phyloP scores from a whole-genome alignment of 2,329 filamentous ascomycete species.

The Lecanosticta acicola region DNA sequence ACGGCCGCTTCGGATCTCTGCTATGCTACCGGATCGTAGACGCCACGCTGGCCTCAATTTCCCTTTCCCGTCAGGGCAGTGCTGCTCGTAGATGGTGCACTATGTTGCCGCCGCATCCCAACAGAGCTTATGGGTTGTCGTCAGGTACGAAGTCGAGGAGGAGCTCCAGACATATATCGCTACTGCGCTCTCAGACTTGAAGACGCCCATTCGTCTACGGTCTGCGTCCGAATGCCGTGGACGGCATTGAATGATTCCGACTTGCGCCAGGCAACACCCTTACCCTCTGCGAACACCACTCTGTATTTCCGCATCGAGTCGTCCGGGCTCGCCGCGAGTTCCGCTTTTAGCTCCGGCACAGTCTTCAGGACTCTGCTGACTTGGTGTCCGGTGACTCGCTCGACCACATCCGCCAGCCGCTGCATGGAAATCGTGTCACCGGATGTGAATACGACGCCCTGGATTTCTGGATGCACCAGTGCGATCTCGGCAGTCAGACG shows the following conservation, averaged over 20 bases:
- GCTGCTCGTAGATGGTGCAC: too few relatives aligned
- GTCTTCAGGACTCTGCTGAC: slow-evolving; percentile 51
- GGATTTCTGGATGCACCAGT: slow-evolving; percentile 34
- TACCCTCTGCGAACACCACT: slow-evolving; percentile 54
- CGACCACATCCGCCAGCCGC: slow-evolving; percentile 46
- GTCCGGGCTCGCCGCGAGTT: slow-evolving; percentile 44
- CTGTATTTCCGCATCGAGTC: slow-evolving; percentile 55
- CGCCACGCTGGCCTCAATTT: too few relatives aligned
- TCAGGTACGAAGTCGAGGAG: too few relatives aligned
- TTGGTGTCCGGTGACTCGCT: slow-evolving; percentile 36
- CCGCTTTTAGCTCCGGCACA: slow-evolving; percentile 39
- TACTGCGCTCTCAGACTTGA: slow-evolving; percentile 15
- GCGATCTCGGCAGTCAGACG: slow-evolving; percentile 53
- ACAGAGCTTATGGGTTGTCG: background rate
- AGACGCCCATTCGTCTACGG: slow-evolving; percentile 39
- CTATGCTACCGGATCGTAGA: too few relatives aligned
- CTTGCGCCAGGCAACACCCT: slow-evolving; percentile 55
- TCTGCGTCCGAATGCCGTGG: slow-evolving; percentile 43
- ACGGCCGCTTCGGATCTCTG: too few relatives aligned
- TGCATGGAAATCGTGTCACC: slow-evolving; percentile 59
- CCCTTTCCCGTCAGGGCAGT: too few relatives aligned
- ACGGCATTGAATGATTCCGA: slow-evolving; percentile 49
- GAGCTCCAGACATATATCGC: too few relatives aligned
- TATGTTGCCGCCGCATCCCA: too few relatives aligned
- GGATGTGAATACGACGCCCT: slow-evolving; percentile 52